A percentile compares a stretch with the other conserved stretches of the same genome.
Conservation (phyloP, 225 moss, liverwort and hornwort species). For the Bryum argenteum region DNA sequence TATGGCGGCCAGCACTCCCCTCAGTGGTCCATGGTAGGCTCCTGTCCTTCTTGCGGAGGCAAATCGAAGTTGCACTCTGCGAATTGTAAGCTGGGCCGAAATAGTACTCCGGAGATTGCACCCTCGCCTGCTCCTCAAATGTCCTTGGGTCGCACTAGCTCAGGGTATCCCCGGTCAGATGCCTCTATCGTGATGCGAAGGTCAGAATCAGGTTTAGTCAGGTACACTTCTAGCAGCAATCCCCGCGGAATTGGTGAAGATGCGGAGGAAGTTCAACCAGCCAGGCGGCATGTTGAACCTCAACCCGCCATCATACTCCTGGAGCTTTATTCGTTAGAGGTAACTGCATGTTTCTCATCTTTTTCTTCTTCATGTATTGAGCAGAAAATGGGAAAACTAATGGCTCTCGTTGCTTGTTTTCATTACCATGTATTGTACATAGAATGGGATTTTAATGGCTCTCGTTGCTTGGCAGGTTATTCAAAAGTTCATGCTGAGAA, state of each 20-base stretch:
- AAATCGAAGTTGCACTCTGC: constrained; percentile 42
- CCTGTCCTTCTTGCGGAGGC: constrained; percentile 48
- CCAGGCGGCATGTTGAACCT: constrained; percentile 49
- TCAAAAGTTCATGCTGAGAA: constrained; percentile 83
- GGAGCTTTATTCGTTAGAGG: constrained; percentile 79
- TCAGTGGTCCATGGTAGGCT: constrained; percentile 51
- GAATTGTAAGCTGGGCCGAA: constrained; percentile 35
- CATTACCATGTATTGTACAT: not conserved
- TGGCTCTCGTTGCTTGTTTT: too few relatives aligned
- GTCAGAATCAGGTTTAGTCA: constrained; percentile 51
- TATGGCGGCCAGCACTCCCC: constrained; percentile 53
- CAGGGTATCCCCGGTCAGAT: constrained; percentile 42
- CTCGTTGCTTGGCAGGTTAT: constrained; percentile 68
- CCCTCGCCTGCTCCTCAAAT: constrained; percentile 35
- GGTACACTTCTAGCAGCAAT: constrained; percentile 44
- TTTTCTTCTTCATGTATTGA: not conserved
- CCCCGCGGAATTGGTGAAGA: constrained; percentile 54
- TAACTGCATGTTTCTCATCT: constrained; percentile 27
- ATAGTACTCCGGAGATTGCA: constrained; percentile 21
- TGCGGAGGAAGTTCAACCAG: constrained; percentile 35
- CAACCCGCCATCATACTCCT: constrained; percentile 74
- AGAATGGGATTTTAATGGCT: too few relatives aligned
- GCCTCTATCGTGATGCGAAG: constrained; percentile 46
- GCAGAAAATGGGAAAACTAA: too few relatives aligned
- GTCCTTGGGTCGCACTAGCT: constrained; percentile 21